A percentile compares a stretch with the other conserved stretches of the same genome.
These are phyloP conservation scores for Tetrastigma voinierianum DNA, from an alignment of 164 flowering plant genomes.

Conservation along the genomic window DNA sequence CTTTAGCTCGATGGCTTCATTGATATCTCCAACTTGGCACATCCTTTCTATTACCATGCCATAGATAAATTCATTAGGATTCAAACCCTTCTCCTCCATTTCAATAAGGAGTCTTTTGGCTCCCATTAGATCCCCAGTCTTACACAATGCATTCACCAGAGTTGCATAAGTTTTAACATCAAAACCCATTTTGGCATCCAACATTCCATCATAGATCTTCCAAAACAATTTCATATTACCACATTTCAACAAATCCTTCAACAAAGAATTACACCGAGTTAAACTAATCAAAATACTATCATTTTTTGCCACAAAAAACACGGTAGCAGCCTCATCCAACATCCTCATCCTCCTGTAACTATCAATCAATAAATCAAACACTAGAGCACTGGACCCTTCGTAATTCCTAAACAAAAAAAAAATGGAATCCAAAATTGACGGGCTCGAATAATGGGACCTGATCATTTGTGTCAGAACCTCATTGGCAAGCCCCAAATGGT, in stretches of 20 bases:
- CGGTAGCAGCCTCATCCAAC: neutral
- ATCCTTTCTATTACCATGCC: conserved; percentile 65
- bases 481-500: neutral
- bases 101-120: conserved; percentile 49
- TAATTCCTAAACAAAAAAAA: neutral
- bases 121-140: conserved; percentile 44
- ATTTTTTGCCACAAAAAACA: neutral
- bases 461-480: conserved; percentile 1
- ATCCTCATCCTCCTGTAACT: neutral
- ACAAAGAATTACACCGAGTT: conserved; percentile 48
- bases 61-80: conserved; percentile 51
- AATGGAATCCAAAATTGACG: no score
- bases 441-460: neutral
- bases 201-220: conserved; percentile 62
- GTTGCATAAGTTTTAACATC: conserved; percentile 68
- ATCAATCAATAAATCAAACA: conserved; percentile 3
- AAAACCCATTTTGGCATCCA: conserved; percentile 30
- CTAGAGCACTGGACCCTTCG: neutral
- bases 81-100: conserved; percentile 66
- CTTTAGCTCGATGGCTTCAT: conserved; percentile 62
- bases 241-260: neutral
- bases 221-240: conserved; percentile 37
- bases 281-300: conserved; percentile 27
- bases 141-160: conserved; percentile 55
- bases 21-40: conserved; percentile 47